These are phyloP conservation scores for Penicillium hordei DNA, from an alignment of 2,329 filamentous ascomycete species.

Conservation along the genomic window DNA sequence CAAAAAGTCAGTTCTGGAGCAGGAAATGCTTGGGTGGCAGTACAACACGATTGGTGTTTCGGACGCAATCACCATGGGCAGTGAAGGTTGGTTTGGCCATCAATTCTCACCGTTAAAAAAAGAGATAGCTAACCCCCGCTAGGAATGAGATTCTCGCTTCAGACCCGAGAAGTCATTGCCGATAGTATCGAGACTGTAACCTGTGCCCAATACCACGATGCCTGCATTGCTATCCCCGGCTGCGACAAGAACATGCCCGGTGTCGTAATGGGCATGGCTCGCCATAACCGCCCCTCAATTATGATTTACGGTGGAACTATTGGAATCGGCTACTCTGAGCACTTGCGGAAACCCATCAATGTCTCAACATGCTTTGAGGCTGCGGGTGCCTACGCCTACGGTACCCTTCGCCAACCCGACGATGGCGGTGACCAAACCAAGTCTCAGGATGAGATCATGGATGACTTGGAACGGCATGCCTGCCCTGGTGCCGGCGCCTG, in stretches of 20 bases:
- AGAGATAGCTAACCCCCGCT: not conserved
- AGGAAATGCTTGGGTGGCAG: slow-evolving; percentile 91
- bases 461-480: slow-evolving; percentile 76
- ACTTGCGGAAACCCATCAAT: slow-evolving; percentile 78
- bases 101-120: slow-evolving; percentile 15
- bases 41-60: slow-evolving; percentile 90
- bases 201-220: slow-evolving; percentile 87
- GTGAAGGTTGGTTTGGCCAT: slow-evolving; percentile 62
- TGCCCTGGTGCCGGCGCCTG: slow-evolving; percentile 79
- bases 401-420: slow-evolving; percentile 68
- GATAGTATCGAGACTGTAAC: slow-evolving; percentile 94
- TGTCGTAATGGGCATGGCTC: slow-evolving; percentile 82
- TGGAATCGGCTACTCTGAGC: slow-evolving; percentile 75
- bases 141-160: slow-evolving; percentile 93
- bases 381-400: slow-evolving; percentile 77
- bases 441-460: slow-evolving; percentile 73
- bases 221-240: slow-evolving; percentile 87
- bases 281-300: slow-evolving; percentile 86
- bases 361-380: slow-evolving; percentile 88
- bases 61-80: slow-evolving; percentile 93
- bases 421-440: slow-evolving; percentile 63
- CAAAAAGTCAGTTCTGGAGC: slow-evolving; percentile 75
- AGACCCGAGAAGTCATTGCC: slow-evolving; percentile 87
- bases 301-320: slow-evolving; percentile 97
- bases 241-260: slow-evolving; percentile 99